Evolutionary conservation across 768 basidiomycete genomes (phyloP), one percentile per base, ranked within the genome.

Genomic region (Tremella fuciformis): DNA sequence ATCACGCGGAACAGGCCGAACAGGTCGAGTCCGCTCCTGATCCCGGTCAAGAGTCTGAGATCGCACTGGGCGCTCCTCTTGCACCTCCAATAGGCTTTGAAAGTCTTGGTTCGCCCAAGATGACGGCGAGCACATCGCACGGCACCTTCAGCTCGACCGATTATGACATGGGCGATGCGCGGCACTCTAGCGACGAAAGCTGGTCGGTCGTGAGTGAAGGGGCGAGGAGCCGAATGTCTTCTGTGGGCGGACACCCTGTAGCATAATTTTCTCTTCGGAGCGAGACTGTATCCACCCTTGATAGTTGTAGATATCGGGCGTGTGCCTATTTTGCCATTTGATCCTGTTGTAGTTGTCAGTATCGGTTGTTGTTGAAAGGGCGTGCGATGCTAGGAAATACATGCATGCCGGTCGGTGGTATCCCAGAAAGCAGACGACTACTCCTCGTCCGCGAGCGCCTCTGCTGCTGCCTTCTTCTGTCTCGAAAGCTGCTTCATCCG

Each of bases 401-500:
- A 46, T 46, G n/a, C 42, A 46, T 46, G 42, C 6, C 29, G 29
- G 29, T 34, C 29, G 29, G 29, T 34, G 6, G 11, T 11, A 34
- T 34, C 29, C 29, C 29, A 34, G 29, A 46, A 15, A 46, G 42
- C 22, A n/a, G 42, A 46, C n/a, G 40, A n/a, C 44, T 51, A 57
- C 39, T 61, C 59, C 40, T 61, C 54, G 26, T 56, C 50, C 37
- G 46, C 53, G 19, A 21, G 22, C 21, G 59, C 46, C 21, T 75
- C 79, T 19, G 75, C 73, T 3, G 70, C 71, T 15, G 69, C 71
- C 51, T 67, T 71, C 75, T 88, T 91, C 76, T 84, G 83, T 78
- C 87, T 88, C 46, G 86, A 81, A 63, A 92, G 81, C 66, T 83
- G 82, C 81, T 86, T 90, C 89, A 92, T 92, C 63, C 91, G 84